These are phyloP conservation scores for Russula ochroleuca DNA, from an alignment of 768 basidiomycete genomes.

Conservation along the genomic window DNA sequence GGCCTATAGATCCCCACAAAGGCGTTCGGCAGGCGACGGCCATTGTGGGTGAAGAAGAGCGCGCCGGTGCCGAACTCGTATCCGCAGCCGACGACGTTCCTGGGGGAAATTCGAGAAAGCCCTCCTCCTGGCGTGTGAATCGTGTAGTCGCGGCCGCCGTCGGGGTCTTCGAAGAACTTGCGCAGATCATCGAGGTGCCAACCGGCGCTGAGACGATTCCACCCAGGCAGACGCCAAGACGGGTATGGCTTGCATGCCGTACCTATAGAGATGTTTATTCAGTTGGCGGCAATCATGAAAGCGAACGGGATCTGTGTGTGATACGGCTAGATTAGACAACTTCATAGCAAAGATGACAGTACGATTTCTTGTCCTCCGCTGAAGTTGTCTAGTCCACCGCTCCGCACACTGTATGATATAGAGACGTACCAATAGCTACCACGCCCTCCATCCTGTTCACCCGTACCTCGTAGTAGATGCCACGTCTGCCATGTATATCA, in stretches of 20 bases:
- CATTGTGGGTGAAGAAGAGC: slow-evolving; percentile 66
- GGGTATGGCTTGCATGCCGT: slow-evolving; percentile 65
- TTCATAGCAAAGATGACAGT: too few species aligned
- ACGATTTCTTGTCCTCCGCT: too few species aligned
- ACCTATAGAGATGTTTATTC: slow-evolving; percentile 37
- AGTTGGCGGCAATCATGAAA: background rate
- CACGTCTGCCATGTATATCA: slow-evolving; percentile 47
- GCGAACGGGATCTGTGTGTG: background rate
- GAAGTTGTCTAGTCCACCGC: too few species aligned
- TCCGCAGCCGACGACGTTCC: slow-evolving; percentile 59
- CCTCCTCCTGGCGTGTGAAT: background rate
- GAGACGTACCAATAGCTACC: slow-evolving; percentile 51
- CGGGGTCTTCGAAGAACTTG: slow-evolving; percentile 67
- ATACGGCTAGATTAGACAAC: background rate
- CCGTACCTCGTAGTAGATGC: slow-evolving; percentile 62
- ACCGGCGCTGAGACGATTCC: slow-evolving; percentile 63
- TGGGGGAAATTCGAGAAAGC: slow-evolving; percentile 37
- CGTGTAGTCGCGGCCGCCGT: slow-evolving; percentile 58
- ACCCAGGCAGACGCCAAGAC: slow-evolving; percentile 61
- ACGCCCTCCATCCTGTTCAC: slow-evolving; percentile 55
- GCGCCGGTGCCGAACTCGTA: slow-evolving; percentile 51
- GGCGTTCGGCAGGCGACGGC: slow-evolving; percentile 49
- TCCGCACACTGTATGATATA: too few species aligned
- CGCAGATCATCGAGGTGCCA: slow-evolving; percentile 67
- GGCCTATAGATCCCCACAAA: slow-evolving; percentile 59